A percentile compares a stretch with the other conserved stretches of the same genome.
Conservation (phyloP, 257 asterid genomes). For the Jaltomata sinuosa region DNA sequence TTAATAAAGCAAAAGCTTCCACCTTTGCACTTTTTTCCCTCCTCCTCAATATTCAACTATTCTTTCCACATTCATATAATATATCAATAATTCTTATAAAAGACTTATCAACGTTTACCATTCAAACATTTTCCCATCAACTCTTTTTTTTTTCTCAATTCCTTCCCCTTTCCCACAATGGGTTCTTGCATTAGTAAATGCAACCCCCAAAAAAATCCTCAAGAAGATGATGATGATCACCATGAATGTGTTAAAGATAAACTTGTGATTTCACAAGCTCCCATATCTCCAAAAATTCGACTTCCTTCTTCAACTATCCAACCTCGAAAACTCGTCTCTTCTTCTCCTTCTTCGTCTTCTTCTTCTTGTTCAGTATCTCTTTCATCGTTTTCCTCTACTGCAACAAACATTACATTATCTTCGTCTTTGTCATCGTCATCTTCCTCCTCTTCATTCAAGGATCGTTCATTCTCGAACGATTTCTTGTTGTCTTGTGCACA, state of each 20-base stretch:
- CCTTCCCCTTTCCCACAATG: conserved; percentile 20
- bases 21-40: conserved; percentile 7
- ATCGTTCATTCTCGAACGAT: conserved; percentile 58
- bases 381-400: conserved; percentile 34
- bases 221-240: conserved; percentile 13
- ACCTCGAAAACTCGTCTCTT: conserved; percentile 25
- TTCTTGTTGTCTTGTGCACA: conserved; percentile 50
- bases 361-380: conserved; percentile 30
- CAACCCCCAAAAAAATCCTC: conserved; percentile 36
- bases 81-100: background rate
- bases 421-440: conserved; percentile 18
- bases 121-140: conserved; percentile 5
- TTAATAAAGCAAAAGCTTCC: conserved; percentile 23
- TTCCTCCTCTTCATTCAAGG: conserved; percentile 29
- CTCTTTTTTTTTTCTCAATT: background rate
- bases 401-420: conserved; percentile 5
- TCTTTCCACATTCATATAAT: conserved; percentile 6
- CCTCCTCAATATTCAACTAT: conserved; percentile 15
- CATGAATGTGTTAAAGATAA: conserved; percentile 41
- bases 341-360: conserved; percentile 35
- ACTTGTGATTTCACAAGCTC: conserved; percentile 47
- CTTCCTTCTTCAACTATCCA: conserved; percentile 26
- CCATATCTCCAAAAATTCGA: conserved; percentile 14
- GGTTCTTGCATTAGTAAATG: conserved; percentile 88
- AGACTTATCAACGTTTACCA: background rate